phyloP scores from a whole-genome alignment of 768 basidiomycete genomes.

The Mycena galopus region DNA sequence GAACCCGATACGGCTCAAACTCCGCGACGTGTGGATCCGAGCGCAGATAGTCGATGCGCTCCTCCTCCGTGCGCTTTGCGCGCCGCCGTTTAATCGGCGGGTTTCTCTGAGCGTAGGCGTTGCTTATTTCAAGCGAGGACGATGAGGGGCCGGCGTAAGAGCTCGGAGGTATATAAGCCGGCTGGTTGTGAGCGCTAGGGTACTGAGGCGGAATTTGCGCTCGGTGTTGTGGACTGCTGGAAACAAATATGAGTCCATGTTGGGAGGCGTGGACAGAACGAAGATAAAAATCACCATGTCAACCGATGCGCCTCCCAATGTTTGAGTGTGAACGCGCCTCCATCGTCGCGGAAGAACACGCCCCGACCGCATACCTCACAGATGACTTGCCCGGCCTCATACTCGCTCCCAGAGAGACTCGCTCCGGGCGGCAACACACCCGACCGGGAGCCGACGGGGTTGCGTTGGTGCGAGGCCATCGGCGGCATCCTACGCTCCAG shows the following conservation, averaged over 20 bases:
- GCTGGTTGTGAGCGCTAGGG: neutral
- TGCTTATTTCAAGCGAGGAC: neutral
- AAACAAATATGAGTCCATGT: neutral
- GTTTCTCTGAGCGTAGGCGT: neutral
- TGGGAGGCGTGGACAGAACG: neutral
- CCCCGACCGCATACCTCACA: conserved; percentile 74
- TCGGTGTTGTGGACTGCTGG: neutral
- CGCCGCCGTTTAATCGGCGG: conserved; percentile 38
- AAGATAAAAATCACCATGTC: conserved; percentile 63
- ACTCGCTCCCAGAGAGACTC: conserved; percentile 58
- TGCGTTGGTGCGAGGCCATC: neutral
- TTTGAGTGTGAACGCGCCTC: conserved; percentile 69
- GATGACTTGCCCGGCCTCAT: conserved; percentile 72
- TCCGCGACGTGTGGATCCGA: conserved; percentile 32
- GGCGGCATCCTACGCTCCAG: conserved; percentile 33
- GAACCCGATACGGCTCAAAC: conserved; percentile 72
- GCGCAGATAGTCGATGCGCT: conserved; percentile 61
- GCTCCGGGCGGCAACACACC: conserved; percentile 31
- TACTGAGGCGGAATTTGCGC: neutral
- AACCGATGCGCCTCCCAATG: conserved; percentile 78
- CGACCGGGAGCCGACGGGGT: conserved; percentile 8
- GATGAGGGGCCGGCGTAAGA: neutral
- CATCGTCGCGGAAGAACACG: conserved; percentile 77
- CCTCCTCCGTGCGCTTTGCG: conserved; percentile 56
- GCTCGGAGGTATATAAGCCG: neutral